phyloP scores from a whole-genome alignment of 2,329 filamentous ascomycete genomes.

The Colletotrichum coccodes region DNA sequence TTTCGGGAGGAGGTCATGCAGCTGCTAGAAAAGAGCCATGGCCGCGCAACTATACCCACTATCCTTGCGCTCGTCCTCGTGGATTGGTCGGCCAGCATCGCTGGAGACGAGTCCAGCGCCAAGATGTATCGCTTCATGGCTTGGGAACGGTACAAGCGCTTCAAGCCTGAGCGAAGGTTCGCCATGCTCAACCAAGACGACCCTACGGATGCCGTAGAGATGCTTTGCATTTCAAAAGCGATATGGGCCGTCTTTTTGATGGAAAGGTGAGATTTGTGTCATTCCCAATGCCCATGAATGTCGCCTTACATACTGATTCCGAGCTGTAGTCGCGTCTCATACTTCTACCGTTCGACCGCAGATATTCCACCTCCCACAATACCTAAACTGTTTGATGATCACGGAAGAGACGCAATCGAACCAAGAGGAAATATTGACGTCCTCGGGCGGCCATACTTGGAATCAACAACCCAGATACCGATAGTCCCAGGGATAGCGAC shows the following conservation, averaged over 20 bases:
- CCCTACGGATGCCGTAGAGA: background rate
- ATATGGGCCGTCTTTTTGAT: conserved; percentile 27
- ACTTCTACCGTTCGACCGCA: conserved; percentile 16
- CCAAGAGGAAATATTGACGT: conserved; percentile 22
- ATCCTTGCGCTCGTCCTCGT: conserved; percentile 21
- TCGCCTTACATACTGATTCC: too few relatives aligned
- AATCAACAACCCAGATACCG: background rate
- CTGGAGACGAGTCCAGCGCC: conserved; percentile 21
- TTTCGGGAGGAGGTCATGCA: conserved; percentile 28
- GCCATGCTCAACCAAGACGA: conserved; percentile 3
- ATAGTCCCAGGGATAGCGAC: conserved; percentile 18
- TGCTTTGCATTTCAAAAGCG: conserved; percentile 15
- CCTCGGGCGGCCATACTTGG: conserved; percentile 2
- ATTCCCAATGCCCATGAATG: background rate
- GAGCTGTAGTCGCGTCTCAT: conserved; percentile 14
- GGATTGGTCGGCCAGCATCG: conserved; percentile 20
- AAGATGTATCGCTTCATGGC: conserved; percentile 32
- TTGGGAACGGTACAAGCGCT: conserved; percentile 28
- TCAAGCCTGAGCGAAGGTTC: conserved; percentile 17
- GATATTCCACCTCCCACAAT: conserved; percentile 23
- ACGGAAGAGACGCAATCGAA: conserved; percentile 8
- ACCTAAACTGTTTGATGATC: conserved; percentile 20
- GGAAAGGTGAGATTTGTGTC: conserved; percentile 6
- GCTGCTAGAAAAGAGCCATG: conserved; percentile 27
- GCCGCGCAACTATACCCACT: conserved; percentile 24